A percentile compares a stretch with the other conserved stretches of the same genome.
phyloP scores from a whole-genome alignment of 75 land plant species.

The Cryptomeria japonica region DNA sequence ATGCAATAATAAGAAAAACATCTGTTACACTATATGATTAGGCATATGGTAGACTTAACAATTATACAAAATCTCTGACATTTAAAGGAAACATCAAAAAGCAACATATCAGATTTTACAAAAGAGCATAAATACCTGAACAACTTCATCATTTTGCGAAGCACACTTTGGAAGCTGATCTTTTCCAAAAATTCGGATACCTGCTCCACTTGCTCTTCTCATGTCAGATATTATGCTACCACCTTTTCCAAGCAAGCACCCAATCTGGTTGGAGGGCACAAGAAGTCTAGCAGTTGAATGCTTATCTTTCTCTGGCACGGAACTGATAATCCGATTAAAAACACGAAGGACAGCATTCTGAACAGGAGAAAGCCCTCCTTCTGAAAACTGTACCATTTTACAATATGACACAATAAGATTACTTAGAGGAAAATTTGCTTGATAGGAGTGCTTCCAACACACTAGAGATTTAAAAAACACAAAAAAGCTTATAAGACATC shows the following conservation, averaged over 20 bases:
- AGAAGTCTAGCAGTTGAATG: slow-evolving; percentile 46
- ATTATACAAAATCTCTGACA: background rate
- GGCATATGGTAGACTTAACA: background rate
- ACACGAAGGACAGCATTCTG: slow-evolving; percentile 74
- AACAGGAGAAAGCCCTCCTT: slow-evolving; percentile 64
- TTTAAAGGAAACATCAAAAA: background rate
- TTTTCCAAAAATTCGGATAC: slow-evolving; percentile 67
- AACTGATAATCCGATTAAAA: slow-evolving; percentile 45
- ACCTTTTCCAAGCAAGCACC: slow-evolving; percentile 86
- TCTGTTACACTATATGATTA: background rate
- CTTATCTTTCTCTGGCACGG: slow-evolving; percentile 37
- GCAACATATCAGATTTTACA: background rate
- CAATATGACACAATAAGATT: background rate
- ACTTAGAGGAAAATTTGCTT: background rate
- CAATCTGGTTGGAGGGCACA: slow-evolving; percentile 74
- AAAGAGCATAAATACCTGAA: slow-evolving; percentile 48
- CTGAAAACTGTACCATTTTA: slow-evolving; percentile 40
- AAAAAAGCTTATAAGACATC: background rate
- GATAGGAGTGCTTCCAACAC: background rate
- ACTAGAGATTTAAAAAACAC: background rate
- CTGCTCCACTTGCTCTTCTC: slow-evolving; percentile 70
- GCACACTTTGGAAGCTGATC: slow-evolving; percentile 70
- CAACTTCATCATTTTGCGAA: slow-evolving; percentile 66
- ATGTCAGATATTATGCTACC: slow-evolving; percentile 79
- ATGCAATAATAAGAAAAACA: background rate